These are phyloP conservation scores for Cercospora sp. DNA, from an alignment of 2,329 filamentous ascomycete genomes.

Conservation along the genomic window DNA sequence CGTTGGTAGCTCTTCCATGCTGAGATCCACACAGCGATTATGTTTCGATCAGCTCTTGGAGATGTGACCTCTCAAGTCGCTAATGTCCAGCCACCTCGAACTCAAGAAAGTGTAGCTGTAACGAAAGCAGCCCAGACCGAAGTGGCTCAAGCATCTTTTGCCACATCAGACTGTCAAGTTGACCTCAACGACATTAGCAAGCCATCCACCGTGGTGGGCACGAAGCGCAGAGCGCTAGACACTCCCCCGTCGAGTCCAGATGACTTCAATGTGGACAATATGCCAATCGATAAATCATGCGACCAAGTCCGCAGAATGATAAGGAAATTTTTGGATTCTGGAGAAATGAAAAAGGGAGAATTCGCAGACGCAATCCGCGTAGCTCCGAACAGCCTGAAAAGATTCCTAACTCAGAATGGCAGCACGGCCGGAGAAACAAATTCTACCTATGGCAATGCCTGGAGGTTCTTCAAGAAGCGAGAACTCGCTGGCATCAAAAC, in stretches of 20 bases:
- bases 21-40: not conserved
- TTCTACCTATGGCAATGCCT: conserved; percentile 36
- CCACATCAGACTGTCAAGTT: conserved; percentile 5
- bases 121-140: not conserved
- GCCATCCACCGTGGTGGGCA: not conserved
- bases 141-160: conserved; percentile 12
- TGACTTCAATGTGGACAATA: conserved; percentile 22
- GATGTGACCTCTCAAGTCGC: conserved; percentile 1
- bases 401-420: conserved; percentile 54
- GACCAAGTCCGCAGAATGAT: conserved; percentile 47
- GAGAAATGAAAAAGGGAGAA: conserved; percentile 48
- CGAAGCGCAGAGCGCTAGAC: conserved; percentile 18
- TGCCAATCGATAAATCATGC: conserved; percentile 22
- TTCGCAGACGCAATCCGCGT: conserved; percentile 46
- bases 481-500: conserved; percentile 51
- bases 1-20: not conserved
- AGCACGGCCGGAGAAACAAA: conserved; percentile 39
- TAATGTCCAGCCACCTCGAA: not conserved
- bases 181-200: not conserved
- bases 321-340: conserved; percentile 44
- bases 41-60: not conserved
- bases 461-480: conserved; percentile 52
- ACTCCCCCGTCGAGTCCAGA: conserved; percentile 13
- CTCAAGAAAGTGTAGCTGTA: not conserved
- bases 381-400: conserved; percentile 39